phyloP scores from a whole-genome alignment of 2,329 filamentous ascomycete genomes.

The Beauveria caledonica region DNA sequence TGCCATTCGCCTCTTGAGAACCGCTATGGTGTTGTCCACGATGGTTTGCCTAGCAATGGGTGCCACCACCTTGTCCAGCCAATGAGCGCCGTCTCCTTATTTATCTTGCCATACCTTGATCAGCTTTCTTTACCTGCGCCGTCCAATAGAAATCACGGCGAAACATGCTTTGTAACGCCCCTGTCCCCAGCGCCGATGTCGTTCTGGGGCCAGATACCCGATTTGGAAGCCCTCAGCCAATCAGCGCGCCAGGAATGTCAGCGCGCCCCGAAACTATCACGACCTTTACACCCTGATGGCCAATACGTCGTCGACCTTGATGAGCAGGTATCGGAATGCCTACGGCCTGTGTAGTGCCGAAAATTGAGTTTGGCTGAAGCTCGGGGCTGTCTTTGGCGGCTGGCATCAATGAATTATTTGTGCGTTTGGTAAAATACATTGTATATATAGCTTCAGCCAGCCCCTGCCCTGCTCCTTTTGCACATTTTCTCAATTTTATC shows the following conservation, averaged over 20 bases:
- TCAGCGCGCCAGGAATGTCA: slow-evolving; percentile 2
- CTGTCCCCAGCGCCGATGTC: background rate
- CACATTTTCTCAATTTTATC: background rate
- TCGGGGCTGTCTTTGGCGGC: background rate
- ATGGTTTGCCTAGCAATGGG: background rate
- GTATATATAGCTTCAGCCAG: slow-evolving; percentile 2
- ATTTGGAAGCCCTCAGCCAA: background rate
- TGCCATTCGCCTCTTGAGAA: background rate
- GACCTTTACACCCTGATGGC: slow-evolving; percentile 9
- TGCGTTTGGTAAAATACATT: slow-evolving; percentile 2
- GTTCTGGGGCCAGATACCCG: slow-evolving; percentile 1
- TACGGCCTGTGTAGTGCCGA: background rate
- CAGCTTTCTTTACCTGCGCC: background rate
- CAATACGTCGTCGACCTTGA: slow-evolving; percentile 6
- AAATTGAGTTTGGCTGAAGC: background rate
- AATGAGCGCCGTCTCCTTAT: background rate
- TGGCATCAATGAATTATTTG: background rate
- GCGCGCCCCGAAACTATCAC: slow-evolving; percentile 10
- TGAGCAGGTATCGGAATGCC: background rate
- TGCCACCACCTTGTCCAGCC: background rate
- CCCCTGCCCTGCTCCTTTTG: background rate
- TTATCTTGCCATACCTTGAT: background rate
- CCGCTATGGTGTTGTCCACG: slow-evolving; percentile 3
- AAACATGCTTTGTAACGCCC: background rate
- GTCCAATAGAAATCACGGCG: background rate